phyloP scores from a whole-genome alignment of 2,329 filamentous ascomycete genomes.

The Myrmaecium sp. region DNA sequence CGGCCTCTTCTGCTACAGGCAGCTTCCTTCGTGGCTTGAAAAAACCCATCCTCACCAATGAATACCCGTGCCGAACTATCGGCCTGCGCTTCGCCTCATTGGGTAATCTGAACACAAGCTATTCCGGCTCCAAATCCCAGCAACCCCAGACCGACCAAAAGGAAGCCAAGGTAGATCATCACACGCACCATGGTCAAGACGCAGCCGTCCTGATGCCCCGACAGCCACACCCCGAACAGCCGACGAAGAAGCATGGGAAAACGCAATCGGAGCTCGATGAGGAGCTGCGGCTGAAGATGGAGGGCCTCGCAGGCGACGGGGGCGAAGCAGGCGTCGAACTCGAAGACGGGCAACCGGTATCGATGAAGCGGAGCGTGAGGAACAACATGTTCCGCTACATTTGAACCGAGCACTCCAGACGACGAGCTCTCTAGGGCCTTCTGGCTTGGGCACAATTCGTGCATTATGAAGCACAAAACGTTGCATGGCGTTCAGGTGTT shows the following conservation, averaged over 20 bases:
- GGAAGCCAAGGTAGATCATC: not conserved
- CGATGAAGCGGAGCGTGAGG: conserved; percentile 57
- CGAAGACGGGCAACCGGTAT: conserved; percentile 53
- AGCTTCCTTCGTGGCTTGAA: too few species aligned
- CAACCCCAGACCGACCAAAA: too few species aligned
- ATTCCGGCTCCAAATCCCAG: too few species aligned
- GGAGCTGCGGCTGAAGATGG: conserved; percentile 48
- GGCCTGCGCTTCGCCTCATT: too few species aligned
- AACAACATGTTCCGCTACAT: conserved; percentile 67
- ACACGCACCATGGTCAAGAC: conserved; percentile 1
- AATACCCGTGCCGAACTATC: too few species aligned
- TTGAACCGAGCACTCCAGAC: conserved; percentile 14
- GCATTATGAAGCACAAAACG: too few species aligned
- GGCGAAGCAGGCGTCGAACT: conserved; percentile 57
- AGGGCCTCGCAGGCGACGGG: conserved; percentile 50
- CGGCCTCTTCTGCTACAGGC: too few species aligned
- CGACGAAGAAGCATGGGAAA: conserved; percentile 23
- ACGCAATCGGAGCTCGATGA: conserved; percentile 47
- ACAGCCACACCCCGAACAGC: conserved; percentile 8
- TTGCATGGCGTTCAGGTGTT: too few species aligned
- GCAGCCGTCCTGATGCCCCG: too few species aligned
- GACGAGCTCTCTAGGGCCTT: not conserved
- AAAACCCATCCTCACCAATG: too few species aligned
- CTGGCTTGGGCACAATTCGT: too few species aligned
- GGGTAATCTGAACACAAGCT: too few species aligned